A percentile compares a stretch with the other conserved stretches of the same genome.
Conservation (phyloP, 2,329 filamentous ascomycete species). For the Lasiodiplodia theobromae region DNA sequence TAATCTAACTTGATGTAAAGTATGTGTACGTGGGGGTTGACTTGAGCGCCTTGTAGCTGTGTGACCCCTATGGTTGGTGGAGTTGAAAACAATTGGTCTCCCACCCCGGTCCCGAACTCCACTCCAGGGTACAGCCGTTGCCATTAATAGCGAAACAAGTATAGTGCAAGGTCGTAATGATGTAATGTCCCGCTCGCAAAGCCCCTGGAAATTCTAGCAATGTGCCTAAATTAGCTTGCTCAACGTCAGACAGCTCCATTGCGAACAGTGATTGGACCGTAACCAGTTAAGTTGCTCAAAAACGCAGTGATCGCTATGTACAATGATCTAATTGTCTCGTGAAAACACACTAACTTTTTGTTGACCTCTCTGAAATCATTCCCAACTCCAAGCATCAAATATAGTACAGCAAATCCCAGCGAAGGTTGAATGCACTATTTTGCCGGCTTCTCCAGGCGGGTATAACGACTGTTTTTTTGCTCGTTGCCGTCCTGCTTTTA, state of each 20-base stretch:
- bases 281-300: not conserved
- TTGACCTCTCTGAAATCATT: not conserved
- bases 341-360: conserved; percentile 3
- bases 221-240: not conserved
- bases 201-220: not conserved
- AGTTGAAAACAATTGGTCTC: not conserved
- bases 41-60: not conserved
- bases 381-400: not conserved
- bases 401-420: not conserved
- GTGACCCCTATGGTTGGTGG: not conserved
- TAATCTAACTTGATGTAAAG: not conserved
- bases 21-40: not conserved
- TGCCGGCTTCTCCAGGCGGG: not conserved
- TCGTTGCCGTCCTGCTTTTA: conserved; percentile 8
- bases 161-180: not conserved
- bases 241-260: not conserved
- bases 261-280: not conserved
- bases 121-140: not conserved
- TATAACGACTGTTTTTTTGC: not conserved
- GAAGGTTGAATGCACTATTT: not conserved
- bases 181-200: not conserved
- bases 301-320: not conserved
- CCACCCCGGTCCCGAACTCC: not conserved
- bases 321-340: not conserved
- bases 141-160: not conserved